A percentile compares a stretch with the other conserved stretches of the same genome.
phyloP scores from a whole-genome alignment of 257 asterid genomes.

The Ocimum tenuiflorum region DNA sequence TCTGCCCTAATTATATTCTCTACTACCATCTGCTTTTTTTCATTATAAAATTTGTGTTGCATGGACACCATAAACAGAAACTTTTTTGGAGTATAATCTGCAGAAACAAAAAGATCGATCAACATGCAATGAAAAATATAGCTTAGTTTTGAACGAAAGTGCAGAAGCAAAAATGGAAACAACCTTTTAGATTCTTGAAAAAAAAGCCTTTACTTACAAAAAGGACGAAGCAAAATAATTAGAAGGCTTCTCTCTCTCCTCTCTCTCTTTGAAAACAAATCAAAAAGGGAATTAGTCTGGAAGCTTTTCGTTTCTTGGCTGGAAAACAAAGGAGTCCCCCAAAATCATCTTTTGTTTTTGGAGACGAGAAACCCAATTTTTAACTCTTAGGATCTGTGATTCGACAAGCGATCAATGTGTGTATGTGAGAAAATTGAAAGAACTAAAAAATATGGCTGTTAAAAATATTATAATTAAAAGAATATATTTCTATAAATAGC shows the following conservation, averaged over 20 bases:
- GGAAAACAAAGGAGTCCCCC: constrained; percentile 5
- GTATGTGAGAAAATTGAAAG: too few species aligned
- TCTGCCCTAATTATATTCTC: constrained; percentile 28
- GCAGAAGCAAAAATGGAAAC: not conserved
- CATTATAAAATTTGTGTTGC: not conserved
- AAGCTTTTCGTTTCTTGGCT: not conserved
- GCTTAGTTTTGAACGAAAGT: not conserved
- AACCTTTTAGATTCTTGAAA: not conserved
- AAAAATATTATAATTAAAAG: too few species aligned
- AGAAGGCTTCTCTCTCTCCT: not conserved
- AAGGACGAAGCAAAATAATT: not conserved
- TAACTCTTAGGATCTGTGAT: too few species aligned
- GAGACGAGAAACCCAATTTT: not conserved
- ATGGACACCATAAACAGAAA: too few species aligned
- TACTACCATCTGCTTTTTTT: not conserved
- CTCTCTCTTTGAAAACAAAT: not conserved
- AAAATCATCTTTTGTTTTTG: not conserved
- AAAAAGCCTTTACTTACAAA: not conserved
- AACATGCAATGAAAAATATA: not conserved
- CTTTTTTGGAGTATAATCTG: not conserved
- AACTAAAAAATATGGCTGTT: too few species aligned
- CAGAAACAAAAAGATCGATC: not conserved
- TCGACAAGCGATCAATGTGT: too few species aligned
- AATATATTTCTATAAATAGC: not conserved
- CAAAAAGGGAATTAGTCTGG: not conserved